Evolutionary conservation across 768 basidiomycete genomes (phyloP).

Genomic region (Trametes cinnabarina): DNA sequence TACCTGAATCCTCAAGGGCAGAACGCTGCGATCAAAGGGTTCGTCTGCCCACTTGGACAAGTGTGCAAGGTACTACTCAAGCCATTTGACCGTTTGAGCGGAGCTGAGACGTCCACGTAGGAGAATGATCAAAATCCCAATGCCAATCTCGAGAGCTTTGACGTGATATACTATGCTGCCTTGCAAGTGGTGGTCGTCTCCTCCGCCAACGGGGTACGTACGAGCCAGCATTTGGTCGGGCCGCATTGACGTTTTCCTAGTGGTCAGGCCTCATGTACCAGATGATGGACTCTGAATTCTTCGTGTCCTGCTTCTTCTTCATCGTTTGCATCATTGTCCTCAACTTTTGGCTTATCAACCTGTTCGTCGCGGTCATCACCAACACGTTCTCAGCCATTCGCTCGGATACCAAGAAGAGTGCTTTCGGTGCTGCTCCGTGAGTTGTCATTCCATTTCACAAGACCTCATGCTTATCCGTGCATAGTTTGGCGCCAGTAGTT

Average conservation of each 20-base stretch:
- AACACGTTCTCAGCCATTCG: constrained; percentile 89
- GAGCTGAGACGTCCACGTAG: constrained; percentile 31
- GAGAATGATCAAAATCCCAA: constrained; percentile 62
- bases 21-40: constrained; percentile 62
- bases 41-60: constrained; percentile 85
- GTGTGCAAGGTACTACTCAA: constrained; percentile 58
- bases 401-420: constrained; percentile 82
- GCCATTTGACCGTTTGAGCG: no score
- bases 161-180: constrained; percentile 78
- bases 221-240: constrained; percentile 1
- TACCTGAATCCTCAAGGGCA: constrained; percentile 43
- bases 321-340: constrained; percentile 80
- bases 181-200: constrained; percentile 86
- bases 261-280: constrained; percentile 84
- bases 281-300: constrained; percentile 88
- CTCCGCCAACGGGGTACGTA: constrained; percentile 68
- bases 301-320: constrained; percentile 85
- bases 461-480: neutral
- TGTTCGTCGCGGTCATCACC: constrained; percentile 95
- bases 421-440: constrained; percentile 81
- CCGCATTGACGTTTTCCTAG: constrained; percentile 36
- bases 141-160: constrained; percentile 72
- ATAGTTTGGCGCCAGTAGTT: constrained; percentile 38
- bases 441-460: constrained; percentile 24
- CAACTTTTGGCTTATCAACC: constrained; percentile 92